Base-by-base conservation (phyloP, 2,329 filamentous ascomycete genomes). In the Botrytis squamosa region DNA sequence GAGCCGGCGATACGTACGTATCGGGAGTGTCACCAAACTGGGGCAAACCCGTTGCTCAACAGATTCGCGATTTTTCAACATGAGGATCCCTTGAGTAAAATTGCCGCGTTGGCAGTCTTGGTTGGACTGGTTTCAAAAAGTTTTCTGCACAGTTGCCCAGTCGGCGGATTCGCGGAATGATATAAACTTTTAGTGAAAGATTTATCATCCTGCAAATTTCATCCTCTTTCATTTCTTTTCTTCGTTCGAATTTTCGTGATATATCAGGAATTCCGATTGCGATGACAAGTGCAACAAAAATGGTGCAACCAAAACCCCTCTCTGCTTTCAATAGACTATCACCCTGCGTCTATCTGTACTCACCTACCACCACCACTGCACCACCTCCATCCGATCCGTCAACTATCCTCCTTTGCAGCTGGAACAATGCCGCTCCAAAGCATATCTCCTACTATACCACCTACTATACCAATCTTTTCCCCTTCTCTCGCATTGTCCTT, bases 401-500 rank as follows among this genome's bases (percentile, higher is more conserved):
- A 9, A 85, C 84, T 9, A 81, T 89, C 62, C 77, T 89, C 64
- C 83, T 90, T 74, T 89, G 85, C 79, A 85, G 87, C 77, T 90
- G 87, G 88, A 87, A 88, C 70, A 88, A 90, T 75, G 86, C 85
- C 36, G 81, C 82, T 20, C 85, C 87, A 3, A 87, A 86, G 75
- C 85, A 90, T 78, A 83, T 89, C 42, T 81, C 83, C 73, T 90
- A 90, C 79, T 90, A 89, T 77, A 82, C 85, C 22, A 83, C 85
- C 20, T 86, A 85, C 42, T 89, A 87, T 80, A 83, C 83, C 59
- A 77, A 80, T 20, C 84, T 89, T 0, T 90, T 84, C 77, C 88
- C 88, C 0, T 77, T 81, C 38, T 83, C 88, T 7, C 83, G 83
- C 57, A 85, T 88, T 73, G 81, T 89, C 44, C 83, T 88, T 52